Evolutionary conservation across 2,329 filamentous ascomycete species (phyloP).

Genomic region (Escovopsis sp.): DNA sequence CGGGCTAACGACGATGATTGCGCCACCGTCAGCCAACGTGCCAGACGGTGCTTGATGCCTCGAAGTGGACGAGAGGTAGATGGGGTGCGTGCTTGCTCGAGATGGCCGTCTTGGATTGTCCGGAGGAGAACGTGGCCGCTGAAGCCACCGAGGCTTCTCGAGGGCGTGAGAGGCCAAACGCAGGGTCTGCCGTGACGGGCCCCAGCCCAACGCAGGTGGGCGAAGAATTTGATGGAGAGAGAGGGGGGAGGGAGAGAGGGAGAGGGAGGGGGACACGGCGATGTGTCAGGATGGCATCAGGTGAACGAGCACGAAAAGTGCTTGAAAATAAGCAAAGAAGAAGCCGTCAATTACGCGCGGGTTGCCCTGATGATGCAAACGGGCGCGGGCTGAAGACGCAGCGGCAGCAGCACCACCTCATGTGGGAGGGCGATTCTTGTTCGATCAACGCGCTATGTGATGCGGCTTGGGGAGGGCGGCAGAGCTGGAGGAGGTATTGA

Average conservation of each 20-base stretch:
- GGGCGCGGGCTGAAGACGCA: constrained; percentile 3
- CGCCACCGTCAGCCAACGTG: constrained; percentile 18
- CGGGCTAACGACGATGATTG: constrained; percentile 16
- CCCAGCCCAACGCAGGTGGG: background rate
- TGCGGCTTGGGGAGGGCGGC: background rate
- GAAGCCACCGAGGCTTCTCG: background rate
- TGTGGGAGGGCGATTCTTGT: constrained; percentile 1
- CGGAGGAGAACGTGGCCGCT: background rate
- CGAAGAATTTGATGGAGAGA: too few relatives aligned
- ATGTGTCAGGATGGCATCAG: constrained; percentile 5
- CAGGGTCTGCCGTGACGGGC: background rate
- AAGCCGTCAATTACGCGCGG: constrained; percentile 2
- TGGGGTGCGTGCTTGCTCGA: background rate
- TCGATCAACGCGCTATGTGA: background rate
- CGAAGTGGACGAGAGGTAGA: background rate
- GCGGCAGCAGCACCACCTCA: background rate
- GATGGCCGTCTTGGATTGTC: too few relatives aligned
- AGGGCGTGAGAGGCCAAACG: background rate
- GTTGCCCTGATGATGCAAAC: background rate
- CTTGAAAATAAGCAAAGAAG: constrained; percentile 2
- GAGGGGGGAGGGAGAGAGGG: too few relatives aligned
- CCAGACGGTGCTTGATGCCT: constrained; percentile 1
- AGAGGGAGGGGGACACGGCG: background rate
- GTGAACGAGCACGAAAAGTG: constrained; percentile 5
- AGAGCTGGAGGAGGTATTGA: too few relatives aligned